Percentiles rank a stretch among this genome's conserved stretches.
These are phyloP conservation scores for Schwanniomyces sp. DNA, from an alignment of 805 yeast genomes.

Conservation along the genomic window DNA sequence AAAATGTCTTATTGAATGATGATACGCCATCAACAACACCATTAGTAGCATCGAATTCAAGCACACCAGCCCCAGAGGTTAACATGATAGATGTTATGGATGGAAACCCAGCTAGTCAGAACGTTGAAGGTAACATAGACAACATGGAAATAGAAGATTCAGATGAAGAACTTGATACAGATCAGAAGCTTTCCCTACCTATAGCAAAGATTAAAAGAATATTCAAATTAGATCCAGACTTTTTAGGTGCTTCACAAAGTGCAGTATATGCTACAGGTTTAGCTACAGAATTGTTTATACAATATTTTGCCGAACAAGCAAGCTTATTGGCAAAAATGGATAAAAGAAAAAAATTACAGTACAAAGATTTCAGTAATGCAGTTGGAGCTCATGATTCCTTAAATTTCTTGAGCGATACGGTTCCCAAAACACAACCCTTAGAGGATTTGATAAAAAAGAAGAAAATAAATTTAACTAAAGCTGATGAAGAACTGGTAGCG, in stretches of 20 bases:
- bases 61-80: conserved; percentile 8
- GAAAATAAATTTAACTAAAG: conserved; percentile 24
- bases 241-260: conserved; percentile 61
- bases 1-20: conserved; percentile 1
- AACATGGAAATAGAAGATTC: conserved; percentile 11
- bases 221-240: conserved; percentile 75
- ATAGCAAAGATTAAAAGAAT: conserved; percentile 68
- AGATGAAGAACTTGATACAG: conserved; percentile 22
- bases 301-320: conserved; percentile 71
- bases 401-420: conserved; percentile 61
- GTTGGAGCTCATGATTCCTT: conserved; percentile 60
- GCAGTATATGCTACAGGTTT: conserved; percentile 75
- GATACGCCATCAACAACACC: conserved; percentile 24
- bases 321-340: conserved; percentile 61
- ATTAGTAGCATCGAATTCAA: conserved; percentile 7
- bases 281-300: conserved; percentile 76
- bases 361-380: conserved; percentile 67
- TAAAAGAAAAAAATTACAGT: conserved; percentile 66
- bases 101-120: background rate
- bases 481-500: conserved; percentile 9
- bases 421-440: conserved; percentile 60
- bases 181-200: conserved; percentile 48
- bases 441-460: conserved; percentile 47
- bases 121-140: conserved; percentile 1
- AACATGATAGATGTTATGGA: conserved; percentile 4